Percentiles rank a stretch among this genome's conserved stretches.
phyloP scores from a whole-genome alignment of 768 basidiomycete genomes.

The Fomitopsis serialis region DNA sequence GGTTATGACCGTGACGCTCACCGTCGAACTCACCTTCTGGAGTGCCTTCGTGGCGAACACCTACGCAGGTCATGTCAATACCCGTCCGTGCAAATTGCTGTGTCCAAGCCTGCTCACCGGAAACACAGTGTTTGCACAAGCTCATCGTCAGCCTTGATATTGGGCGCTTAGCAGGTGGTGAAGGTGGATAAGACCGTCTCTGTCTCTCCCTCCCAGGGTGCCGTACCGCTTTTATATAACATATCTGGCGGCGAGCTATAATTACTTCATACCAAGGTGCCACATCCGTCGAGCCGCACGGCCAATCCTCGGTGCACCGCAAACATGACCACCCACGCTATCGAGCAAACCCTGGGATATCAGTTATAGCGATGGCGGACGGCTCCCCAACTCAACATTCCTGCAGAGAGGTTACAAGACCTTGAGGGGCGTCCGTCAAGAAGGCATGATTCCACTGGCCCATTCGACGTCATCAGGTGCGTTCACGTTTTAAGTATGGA shows the following conservation, averaged over 20 bases:
- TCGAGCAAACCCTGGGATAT: background rate
- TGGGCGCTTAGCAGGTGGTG: background rate
- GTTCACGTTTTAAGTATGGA: too few relatives aligned
- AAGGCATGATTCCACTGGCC: too few relatives aligned
- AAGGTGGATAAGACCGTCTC: background rate
- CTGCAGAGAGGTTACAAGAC: too few relatives aligned
- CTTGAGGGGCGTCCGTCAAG: too few relatives aligned
- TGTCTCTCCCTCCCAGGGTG: background rate
- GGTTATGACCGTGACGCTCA: background rate
- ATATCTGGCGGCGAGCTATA: background rate
- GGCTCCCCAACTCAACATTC: too few relatives aligned
- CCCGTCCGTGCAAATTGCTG: background rate
- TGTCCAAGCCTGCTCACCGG: background rate
- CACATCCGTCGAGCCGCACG: background rate
- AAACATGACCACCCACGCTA: background rate
- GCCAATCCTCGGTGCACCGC: background rate
- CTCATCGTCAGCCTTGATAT: constrained; percentile 31
- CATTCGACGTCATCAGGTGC: too few relatives aligned
- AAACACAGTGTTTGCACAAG: constrained; percentile 46
- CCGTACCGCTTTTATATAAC: background rate
- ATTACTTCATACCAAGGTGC: background rate
- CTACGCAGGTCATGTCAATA: constrained; percentile 9
- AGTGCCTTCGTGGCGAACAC: constrained; percentile 31
- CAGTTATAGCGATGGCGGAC: background rate
- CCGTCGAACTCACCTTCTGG: constrained; percentile 25